Percentiles rank a stretch among this genome's conserved stretches.
These are phyloP conservation scores for Leccinum variabile DNA, from an alignment of 1,284 basidiomycete species.

Conservation along the genomic window DNA sequence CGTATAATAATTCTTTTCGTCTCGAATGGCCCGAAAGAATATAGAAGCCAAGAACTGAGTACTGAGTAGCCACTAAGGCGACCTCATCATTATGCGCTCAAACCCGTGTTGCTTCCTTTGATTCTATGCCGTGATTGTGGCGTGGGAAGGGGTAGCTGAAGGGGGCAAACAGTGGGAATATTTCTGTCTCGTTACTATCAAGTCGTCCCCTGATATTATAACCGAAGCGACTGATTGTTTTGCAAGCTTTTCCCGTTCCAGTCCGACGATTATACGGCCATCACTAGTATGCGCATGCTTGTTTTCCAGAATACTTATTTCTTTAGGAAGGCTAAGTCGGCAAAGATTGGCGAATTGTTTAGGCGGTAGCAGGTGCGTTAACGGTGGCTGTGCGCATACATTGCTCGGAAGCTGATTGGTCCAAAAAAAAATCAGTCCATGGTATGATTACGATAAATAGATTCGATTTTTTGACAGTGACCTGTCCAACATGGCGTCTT, in stretches of 20 bases:
- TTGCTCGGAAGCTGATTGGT: not conserved
- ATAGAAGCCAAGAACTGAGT: no score
- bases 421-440: not conserved
- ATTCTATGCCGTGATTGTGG: not conserved
- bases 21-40: not conserved
- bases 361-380: not conserved
- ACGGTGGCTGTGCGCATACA: not conserved
- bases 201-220: not conserved
- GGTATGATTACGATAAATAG: not conserved
- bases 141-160: not conserved
- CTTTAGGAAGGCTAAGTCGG: not conserved
- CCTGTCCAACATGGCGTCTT: slow-evolving; percentile 37
- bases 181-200: not conserved
- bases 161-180: no score
- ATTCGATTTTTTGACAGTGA: not conserved
- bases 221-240: not conserved
- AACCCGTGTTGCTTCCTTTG: no score
- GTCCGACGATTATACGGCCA: no score
- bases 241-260: not conserved
- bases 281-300: no score
- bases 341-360: not conserved
- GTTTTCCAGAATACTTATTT: no score
- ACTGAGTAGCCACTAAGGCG: not conserved
- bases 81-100: no score
- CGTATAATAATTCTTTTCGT: no score